phyloP scores from a whole-genome alignment of 2,329 filamentous ascomycete genomes.

The Neoascochyta sp. region DNA sequence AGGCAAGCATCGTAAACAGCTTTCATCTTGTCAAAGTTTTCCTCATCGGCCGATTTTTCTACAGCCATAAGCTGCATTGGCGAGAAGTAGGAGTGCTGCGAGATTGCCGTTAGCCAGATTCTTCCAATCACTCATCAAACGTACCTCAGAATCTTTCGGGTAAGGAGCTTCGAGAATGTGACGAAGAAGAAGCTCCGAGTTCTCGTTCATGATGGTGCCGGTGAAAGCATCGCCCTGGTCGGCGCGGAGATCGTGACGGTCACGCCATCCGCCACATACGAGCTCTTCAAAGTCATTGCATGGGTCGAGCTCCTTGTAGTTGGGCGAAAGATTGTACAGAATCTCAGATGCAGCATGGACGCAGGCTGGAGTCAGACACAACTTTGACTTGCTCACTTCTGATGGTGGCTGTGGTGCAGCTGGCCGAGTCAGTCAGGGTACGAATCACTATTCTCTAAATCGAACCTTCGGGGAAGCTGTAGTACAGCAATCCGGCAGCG shows the following conservation, averaged over 20 bases:
- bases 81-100: slow-evolving; percentile 51
- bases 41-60: slow-evolving; percentile 49
- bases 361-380: slow-evolving; percentile 58
- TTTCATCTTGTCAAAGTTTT: slow-evolving; percentile 66
- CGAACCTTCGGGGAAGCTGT: slow-evolving; percentile 14
- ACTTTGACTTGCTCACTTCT: slow-evolving; percentile 10
- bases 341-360: slow-evolving; percentile 61
- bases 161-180: slow-evolving; percentile 61
- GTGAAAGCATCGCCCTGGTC: slow-evolving; percentile 62
- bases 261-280: slow-evolving; percentile 64
- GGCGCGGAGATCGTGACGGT: slow-evolving; percentile 60
- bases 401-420: slow-evolving; percentile 1
- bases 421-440: slow-evolving; percentile 1
- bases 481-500: slow-evolving; percentile 17
- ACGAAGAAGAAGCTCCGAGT: slow-evolving; percentile 56
- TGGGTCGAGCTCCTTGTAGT: slow-evolving; percentile 62
- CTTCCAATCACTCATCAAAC: slow-evolving; percentile 2
- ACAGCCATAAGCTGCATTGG: slow-evolving; percentile 29
- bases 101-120: not conserved
- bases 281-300: slow-evolving; percentile 67
- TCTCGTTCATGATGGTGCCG: slow-evolving; percentile 59
- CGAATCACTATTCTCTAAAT: not conserved
- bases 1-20: slow-evolving; percentile 63
- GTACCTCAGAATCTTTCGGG: slow-evolving; percentile 29
- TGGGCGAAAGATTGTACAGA: slow-evolving; percentile 58